Percentiles rank a stretch among this genome's conserved stretches.
Evolutionary conservation across 768 basidiomycete genomes (phyloP).

Genomic region (Serpula lacrymans): DNA sequence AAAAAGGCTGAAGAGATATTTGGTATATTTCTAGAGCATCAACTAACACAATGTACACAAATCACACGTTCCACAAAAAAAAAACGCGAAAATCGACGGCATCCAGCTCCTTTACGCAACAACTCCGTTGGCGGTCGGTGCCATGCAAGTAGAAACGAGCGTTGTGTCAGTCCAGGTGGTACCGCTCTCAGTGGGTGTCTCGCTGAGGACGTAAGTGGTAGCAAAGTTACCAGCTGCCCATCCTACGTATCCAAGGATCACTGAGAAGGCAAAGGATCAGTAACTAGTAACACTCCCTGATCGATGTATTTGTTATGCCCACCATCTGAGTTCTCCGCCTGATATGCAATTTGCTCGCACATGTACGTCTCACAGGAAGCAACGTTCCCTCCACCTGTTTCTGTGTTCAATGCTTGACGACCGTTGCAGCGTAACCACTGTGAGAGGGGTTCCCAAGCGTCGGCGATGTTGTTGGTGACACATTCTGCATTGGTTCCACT

Average conservation of each 20-base stretch:
- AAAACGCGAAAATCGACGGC: no score
- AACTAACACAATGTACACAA: no score
- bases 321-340: conserved; percentile 42
- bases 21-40: no score
- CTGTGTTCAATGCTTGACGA: conserved; percentile 41
- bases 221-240: conserved; percentile 55
- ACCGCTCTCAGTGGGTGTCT: conserved; percentile 46
- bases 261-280: no score
- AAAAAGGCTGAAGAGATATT: no score
- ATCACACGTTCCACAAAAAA: no score
- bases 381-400: conserved; percentile 44
- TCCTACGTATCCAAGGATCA: conserved; percentile 47
- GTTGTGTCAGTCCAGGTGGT: conserved; percentile 40
- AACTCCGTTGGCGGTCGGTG: conserved; percentile 14
- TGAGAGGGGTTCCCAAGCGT: conserved; percentile 38
- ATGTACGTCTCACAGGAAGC: conserved; percentile 35
- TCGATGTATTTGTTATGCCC: no score
- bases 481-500: conserved; percentile 43
- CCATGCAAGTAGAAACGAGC: conserved; percentile 36
- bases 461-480: conserved; percentile 44
- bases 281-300: no score
- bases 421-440: conserved; percentile 40
- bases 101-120: no score
- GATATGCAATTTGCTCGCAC: conserved; percentile 39
- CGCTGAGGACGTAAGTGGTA: conserved; percentile 45